phyloP scores from a whole-genome alignment of 148 eudicot genomes.

The Nepenthes mirabilis region DNA sequence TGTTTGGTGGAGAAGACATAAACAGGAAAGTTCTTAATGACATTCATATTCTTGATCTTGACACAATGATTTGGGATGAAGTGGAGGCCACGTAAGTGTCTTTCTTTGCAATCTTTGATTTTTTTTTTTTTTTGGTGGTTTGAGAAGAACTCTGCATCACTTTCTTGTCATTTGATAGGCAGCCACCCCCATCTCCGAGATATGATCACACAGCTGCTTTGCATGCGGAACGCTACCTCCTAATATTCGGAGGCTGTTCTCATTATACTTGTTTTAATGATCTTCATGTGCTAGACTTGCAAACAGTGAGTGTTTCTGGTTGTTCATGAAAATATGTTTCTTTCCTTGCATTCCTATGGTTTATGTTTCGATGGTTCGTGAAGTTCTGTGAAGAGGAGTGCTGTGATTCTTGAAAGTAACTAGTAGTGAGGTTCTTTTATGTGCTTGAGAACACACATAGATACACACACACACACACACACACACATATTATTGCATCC shows the following conservation, averaged over 20 bases:
- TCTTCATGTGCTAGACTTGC: slow-evolving; percentile 77
- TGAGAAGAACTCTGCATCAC: slow-evolving; percentile 14
- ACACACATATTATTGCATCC: no score
- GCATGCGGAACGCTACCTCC: slow-evolving; percentile 74
- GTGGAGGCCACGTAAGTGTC: slow-evolving; percentile 59
- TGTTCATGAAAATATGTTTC: neutral
- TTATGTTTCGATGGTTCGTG: neutral
- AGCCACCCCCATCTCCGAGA: slow-evolving; percentile 85
- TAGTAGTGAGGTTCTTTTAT: no score
- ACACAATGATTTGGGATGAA: slow-evolving; percentile 69
- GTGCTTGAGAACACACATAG: no score
- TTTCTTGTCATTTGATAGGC: slow-evolving; percentile 55
- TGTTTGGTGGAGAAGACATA: slow-evolving; percentile 92
- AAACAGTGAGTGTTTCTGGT: slow-evolving; percentile 47
- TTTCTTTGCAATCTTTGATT: slow-evolving; percentile 1
- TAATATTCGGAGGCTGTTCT: slow-evolving; percentile 89
- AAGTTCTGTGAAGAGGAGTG: no score
- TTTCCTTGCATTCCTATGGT: no score
- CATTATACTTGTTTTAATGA: slow-evolving; percentile 83
- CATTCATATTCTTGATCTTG: slow-evolving; percentile 61
- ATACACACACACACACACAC: no score
- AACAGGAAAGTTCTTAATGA: slow-evolving; percentile 60
- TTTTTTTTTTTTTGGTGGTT: slow-evolving; percentile 2
- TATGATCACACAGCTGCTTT: slow-evolving; percentile 88
- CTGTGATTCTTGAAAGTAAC: no score